phyloP scores from a whole-genome alignment of 345 rosid species.

The Syzygium aqueum region DNA sequence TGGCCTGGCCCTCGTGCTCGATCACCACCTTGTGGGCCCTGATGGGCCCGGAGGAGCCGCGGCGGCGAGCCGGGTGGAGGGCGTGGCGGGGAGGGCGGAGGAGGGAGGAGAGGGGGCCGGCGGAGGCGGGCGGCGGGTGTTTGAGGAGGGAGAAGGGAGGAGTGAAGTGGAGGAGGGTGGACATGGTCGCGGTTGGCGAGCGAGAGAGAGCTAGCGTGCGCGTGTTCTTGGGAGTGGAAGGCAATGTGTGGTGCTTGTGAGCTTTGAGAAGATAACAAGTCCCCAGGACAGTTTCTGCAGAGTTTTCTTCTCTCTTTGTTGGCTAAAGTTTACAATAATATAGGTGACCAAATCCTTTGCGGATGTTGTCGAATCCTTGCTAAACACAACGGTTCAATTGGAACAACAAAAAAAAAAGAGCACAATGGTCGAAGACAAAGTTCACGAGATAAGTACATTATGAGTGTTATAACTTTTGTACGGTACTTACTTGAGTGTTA shows the following conservation, averaged over 20 bases:
- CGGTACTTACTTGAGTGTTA: too few relatives aligned
- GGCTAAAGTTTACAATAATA: background rate
- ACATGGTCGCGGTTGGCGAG: constrained; percentile 30
- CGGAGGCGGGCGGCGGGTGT: constrained; percentile 13
- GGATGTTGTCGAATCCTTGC: too few relatives aligned
- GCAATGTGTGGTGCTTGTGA: constrained; percentile 16
- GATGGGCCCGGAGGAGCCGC: background rate
- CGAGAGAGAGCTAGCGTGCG: background rate
- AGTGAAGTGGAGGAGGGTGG: constrained; percentile 44
- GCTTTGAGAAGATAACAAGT: background rate
- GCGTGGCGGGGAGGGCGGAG: constrained; percentile 15
- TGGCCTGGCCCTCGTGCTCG: constrained; percentile 61
- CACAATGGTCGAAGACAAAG: too few relatives aligned
- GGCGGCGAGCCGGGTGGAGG: constrained; percentile 2
- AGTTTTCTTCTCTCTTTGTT: background rate
- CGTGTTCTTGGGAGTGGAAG: background rate
- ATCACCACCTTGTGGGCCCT: constrained; percentile 51
- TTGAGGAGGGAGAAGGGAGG: constrained; percentile 34
- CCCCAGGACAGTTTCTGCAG: background rate
- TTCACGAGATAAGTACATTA: too few relatives aligned
- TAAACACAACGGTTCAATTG: too few relatives aligned
- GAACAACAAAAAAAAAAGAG: too few relatives aligned
- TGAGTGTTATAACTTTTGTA: too few relatives aligned
- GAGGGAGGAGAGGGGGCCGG: constrained; percentile 34
- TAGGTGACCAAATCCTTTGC: too few relatives aligned